Conservation (phyloP, 2,329 filamentous ascomycete genomes). For the Arthrocladium fulminans region DNA sequence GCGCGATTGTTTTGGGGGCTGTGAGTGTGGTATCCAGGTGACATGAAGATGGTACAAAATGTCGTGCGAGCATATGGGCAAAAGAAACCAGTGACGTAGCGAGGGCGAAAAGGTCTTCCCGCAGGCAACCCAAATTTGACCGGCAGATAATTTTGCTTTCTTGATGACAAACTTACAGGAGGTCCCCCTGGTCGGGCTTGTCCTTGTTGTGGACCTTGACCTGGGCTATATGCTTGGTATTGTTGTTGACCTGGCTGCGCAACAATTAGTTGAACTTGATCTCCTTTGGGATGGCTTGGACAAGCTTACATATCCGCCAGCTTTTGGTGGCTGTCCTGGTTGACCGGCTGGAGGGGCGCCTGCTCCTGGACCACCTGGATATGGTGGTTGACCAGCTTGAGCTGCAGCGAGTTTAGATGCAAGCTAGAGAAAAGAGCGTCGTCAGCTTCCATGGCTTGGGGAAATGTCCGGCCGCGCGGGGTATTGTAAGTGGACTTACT, state of each 20-base stretch:
- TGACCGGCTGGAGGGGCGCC: conserved; percentile 26
- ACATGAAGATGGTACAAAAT: conserved; percentile 10
- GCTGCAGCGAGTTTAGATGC: conserved; percentile 31
- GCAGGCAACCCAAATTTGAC: not conserved
- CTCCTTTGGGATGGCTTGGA: conserved; percentile 12
- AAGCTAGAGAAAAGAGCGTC: conserved; percentile 24
- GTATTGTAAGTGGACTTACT: not conserved
- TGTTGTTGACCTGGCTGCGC: conserved; percentile 8
- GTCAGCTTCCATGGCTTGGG: conserved; percentile 7
- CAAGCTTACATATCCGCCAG: conserved; percentile 47
- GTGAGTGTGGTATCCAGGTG: conserved; percentile 12
- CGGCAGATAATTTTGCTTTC: conserved; percentile 7
- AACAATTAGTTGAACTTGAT: conserved; percentile 7
- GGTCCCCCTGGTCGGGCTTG: conserved; percentile 46
- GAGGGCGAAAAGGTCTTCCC: not conserved
- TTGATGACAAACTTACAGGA: conserved; percentile 19
- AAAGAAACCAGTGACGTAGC: conserved; percentile 2
- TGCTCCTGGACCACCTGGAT: conserved; percentile 22
- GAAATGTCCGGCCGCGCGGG: not conserved
- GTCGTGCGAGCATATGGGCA: not conserved
- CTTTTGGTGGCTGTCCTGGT: conserved; percentile 22
- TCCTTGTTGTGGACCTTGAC: conserved; percentile 40
- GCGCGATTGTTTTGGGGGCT: conserved; percentile 6
- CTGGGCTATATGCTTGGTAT: conserved; percentile 19
- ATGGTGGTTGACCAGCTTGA: conserved; percentile 28